Evolutionary conservation across 2,329 filamentous ascomycete species (phyloP), one percentile per base, ranked within the genome.

Genomic region (Geoglossum cookeanum): DNA sequence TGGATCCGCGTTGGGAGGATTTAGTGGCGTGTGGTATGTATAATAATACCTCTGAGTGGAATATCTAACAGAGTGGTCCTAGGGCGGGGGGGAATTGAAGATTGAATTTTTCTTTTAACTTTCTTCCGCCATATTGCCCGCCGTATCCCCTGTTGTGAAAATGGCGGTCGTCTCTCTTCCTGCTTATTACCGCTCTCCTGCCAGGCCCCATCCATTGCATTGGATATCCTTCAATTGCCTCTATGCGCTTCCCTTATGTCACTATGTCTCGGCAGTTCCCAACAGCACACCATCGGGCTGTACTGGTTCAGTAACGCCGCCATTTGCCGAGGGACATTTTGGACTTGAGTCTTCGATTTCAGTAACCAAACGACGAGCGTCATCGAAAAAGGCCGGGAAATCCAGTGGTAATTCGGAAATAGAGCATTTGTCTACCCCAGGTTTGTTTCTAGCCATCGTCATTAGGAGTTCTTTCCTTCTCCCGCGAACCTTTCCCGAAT

Each of bases 401-500:
- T 22, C 49, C 29, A 32, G 22, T 13, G 49, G 22, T 37, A 3
- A 37, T 27, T 37, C 30, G 17, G 30, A 35, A 15, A 9, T 35
- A 37, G 30, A 27, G 15, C 9, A 22, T 22, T 2, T 13, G 30
- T 22, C 33, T 3, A 11, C 32, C 22, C 37, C 30, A 37, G 49
- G 4, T 7, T 1, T 17, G 30, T 9, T n/a, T 53, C 11, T 32
- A 37, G 30, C 3, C 49, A 53, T 53, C 3, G 4, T 11, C 49
- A 53, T 53, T 9, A 37, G 7, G 29, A 68, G 55, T 57, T 67
- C 66, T 29, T 58, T 56, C 15, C 64, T 59, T 17, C 59, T 58
- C 7, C 65, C 65, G n/a, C 62, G 65, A 7, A 65, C 62, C 58
- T 64, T 65, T 6, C 67, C 67, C 17, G 58, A 62, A 44, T 68